phyloP scores from a whole-genome alignment of 1,284 basidiomycete genomes.

The Trametes polyzona region DNA sequence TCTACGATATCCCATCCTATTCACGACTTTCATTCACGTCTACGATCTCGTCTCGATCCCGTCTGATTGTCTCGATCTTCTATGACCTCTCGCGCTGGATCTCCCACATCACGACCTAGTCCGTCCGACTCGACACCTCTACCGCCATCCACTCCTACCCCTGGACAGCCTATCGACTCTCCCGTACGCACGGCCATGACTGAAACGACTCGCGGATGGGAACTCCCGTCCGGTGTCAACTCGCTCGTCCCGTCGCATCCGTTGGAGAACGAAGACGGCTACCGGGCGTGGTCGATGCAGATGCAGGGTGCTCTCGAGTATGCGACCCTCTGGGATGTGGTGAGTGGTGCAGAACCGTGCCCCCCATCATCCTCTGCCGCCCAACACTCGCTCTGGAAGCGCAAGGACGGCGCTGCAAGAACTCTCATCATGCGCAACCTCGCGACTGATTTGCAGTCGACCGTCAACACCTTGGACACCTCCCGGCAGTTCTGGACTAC shows the following conservation, averaged over 20 bases:
- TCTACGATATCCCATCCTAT: background rate
- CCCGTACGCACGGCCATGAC: background rate
- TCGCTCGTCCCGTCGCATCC: background rate
- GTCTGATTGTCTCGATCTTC: background rate
- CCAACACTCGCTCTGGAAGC: background rate
- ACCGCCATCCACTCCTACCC: background rate
- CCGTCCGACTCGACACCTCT: background rate
- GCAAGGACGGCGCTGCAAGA: slow-evolving; percentile 1
- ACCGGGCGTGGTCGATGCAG: background rate
- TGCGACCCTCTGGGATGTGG: slow-evolving; percentile 6
- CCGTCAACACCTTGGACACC: background rate
- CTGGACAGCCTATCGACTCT: background rate
- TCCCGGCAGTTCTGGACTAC: background rate
- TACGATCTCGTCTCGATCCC: too few species aligned
- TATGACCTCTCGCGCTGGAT: background rate
- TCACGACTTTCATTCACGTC: background rate
- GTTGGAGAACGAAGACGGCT: slow-evolving; percentile 6
- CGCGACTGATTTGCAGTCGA: background rate
- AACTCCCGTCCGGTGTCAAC: slow-evolving; percentile 3
- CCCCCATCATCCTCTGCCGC: background rate
- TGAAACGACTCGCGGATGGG: background rate
- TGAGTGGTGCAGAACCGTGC: background rate
- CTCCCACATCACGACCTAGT: background rate
- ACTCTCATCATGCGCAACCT: background rate
- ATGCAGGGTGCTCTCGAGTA: slow-evolving; percentile 9